A percentile compares a stretch with the other conserved stretches of the same genome.
These are phyloP conservation scores for Pleurotus eryngii DNA, from an alignment of 768 basidiomycete genomes.

Conservation along the genomic window DNA sequence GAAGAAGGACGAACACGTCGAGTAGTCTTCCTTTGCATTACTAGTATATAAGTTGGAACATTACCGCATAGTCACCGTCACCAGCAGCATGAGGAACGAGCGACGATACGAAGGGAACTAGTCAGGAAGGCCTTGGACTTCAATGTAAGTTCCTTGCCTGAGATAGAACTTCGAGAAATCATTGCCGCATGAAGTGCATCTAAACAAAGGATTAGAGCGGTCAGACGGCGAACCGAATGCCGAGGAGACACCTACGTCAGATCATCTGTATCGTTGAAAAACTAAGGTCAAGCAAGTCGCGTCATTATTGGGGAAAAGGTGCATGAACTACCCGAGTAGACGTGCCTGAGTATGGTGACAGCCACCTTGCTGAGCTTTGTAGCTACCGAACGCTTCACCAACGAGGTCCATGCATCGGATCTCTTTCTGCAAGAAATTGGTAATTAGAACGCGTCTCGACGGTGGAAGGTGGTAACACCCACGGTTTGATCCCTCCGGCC, in stretches of 20 bases:
- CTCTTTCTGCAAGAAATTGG: background rate
- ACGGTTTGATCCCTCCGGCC: background rate
- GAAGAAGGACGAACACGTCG: constrained; percentile 22
- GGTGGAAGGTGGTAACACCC: background rate
- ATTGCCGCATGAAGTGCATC: constrained; percentile 6
- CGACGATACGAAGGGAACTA: background rate
- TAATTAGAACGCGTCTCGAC: background rate
- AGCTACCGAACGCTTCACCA: constrained; percentile 6
- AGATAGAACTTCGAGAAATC: constrained; percentile 7
- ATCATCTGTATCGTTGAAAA: constrained; percentile 7
- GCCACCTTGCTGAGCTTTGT: constrained; percentile 7
- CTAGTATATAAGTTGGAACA: constrained; percentile 17
- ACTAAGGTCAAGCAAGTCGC: background rate
- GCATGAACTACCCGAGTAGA: background rate
- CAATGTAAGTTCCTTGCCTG: constrained; percentile 5
- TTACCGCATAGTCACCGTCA: constrained; percentile 1
- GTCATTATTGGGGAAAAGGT: too few species aligned
- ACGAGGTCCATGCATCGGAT: constrained; percentile 8
- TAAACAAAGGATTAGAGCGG: background rate
- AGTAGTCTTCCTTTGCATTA: constrained; percentile 11
- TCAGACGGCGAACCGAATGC: background rate
- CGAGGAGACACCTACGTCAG: background rate
- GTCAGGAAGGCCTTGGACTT: constrained; percentile 6
- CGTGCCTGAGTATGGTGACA: constrained; percentile 4
- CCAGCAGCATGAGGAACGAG: background rate